A percentile compares a stretch with the other conserved stretches of the same genome.
Evolutionary conservation across 1,284 basidiomycete genomes (phyloP).

Genomic region (Cutaneotrichosporon sp.): DNA sequence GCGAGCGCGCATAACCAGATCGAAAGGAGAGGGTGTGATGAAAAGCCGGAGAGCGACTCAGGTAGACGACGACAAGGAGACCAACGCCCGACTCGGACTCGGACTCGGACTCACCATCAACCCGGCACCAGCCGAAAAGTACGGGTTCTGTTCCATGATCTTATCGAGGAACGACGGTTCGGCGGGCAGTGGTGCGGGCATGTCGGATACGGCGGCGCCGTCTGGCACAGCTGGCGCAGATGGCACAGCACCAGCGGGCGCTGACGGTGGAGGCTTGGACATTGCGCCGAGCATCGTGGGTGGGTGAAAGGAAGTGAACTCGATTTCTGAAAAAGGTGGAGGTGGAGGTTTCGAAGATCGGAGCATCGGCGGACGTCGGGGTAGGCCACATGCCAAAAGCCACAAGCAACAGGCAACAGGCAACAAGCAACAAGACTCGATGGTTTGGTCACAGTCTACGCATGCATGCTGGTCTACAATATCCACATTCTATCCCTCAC

Average conservation of each 20-base stretch:
- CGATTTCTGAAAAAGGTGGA: background rate
- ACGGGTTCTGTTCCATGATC: conserved; percentile 60
- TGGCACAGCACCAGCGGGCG: background rate
- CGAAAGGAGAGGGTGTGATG: no score
- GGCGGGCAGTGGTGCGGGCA: background rate
- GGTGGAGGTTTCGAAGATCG: background rate
- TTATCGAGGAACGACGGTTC: conserved; percentile 26
- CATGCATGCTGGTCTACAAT: conserved; percentile 1
- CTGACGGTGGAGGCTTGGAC: background rate
- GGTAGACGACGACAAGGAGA: background rate
- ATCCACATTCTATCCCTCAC: background rate
- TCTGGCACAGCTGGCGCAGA: background rate
- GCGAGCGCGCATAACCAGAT: no score
- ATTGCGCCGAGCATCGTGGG: background rate
- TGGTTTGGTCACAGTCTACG: background rate
- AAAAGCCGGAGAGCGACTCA: no score
- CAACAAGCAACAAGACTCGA: no score
- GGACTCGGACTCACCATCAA: conserved; percentile 68
- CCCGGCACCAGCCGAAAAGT: conserved; percentile 93
- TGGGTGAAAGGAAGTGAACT: background rate
- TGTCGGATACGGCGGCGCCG: background rate
- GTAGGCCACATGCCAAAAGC: no score
- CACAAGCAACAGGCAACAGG: no score
- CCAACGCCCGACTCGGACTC: background rate
- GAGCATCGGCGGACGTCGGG: background rate